A percentile compares a stretch with the other conserved stretches of the same genome.
Evolutionary conservation across 345 rosid genomes (phyloP).

Genomic region (Eucalyptus cloeziana): DNA sequence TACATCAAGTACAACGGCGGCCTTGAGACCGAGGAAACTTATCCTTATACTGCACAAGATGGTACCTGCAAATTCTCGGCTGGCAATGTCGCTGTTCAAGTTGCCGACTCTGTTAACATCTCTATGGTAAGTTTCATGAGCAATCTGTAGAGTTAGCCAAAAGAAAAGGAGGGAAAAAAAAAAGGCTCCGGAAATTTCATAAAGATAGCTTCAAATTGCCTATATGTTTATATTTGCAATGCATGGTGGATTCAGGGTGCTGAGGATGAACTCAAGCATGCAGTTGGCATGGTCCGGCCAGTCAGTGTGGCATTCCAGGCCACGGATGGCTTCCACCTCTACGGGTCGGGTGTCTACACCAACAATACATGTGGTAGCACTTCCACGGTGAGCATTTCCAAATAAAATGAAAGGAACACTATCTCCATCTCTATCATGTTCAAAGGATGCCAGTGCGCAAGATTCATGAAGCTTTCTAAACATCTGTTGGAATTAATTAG

Average conservation of each 20-base stretch:
- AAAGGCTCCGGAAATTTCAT: neutral
- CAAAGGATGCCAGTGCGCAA: neutral
- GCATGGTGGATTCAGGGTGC: constrained; percentile 45
- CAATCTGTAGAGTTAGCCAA: neutral
- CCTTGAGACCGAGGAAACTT: constrained; percentile 81
- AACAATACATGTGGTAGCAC: constrained; percentile 54
- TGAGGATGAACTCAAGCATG: constrained; percentile 82
- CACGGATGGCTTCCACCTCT: constrained; percentile 39
- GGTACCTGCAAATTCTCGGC: constrained; percentile 67
- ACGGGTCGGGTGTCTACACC: constrained; percentile 73
- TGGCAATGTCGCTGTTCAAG: constrained; percentile 54
- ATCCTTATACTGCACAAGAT: constrained; percentile 60
- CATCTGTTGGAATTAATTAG: too few relatives aligned
- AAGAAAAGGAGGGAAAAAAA: neutral
- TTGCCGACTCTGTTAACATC: constrained; percentile 61
- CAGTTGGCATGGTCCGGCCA: constrained; percentile 75
- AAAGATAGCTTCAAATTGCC: neutral
- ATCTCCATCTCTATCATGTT: neutral
- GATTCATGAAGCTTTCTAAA: neutral
- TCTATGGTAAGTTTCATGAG: constrained; percentile 42
- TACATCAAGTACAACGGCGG: constrained; percentile 95
- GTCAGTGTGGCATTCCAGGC: constrained; percentile 89
- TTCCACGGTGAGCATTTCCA: constrained; percentile 4
- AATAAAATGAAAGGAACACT: neutral
- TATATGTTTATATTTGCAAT: neutral